Base-by-base conservation (phyloP, 129 eudicot species). In the Logfia minima region DNA sequence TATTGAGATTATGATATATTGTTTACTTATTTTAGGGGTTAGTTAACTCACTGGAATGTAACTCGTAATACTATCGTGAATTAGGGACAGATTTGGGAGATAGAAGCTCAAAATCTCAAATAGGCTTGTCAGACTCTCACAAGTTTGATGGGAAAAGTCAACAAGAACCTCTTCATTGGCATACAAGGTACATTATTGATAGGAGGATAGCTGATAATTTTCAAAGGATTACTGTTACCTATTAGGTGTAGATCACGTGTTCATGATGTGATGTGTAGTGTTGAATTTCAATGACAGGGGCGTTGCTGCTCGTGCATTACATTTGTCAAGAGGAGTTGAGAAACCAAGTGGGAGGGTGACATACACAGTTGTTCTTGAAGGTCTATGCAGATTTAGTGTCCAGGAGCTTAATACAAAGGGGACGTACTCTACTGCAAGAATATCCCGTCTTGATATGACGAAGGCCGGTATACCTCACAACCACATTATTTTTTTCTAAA, bases 311-410 rank as follows among this genome's bases (percentile, higher is more conserved):
- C 96, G 99, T 65, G 99, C 99, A 52, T 89, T 94, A 74, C 99
- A 94, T 83, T 86, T 91, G 77, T 91, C 99, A 17, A 87, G 99
- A 84, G 99, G 99, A 83, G 99, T 94, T 77, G 99, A 94, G 79
- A 94, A 94, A 88, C 99, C 99, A 74, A 91, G 99, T 84, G 99
- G 99, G 74, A 87, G 96, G 85, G 99, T 94, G 60, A 94, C 99
- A 16, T 91, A 94, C 83, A 91, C 86, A 6, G 99, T 94, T 82
- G 96, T 94, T 75, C 99, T 94, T 78, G 99, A 94, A 89, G 99
- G 99, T 21, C 78, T 94, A 71, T 91, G 97, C 86, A 88, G 99
- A 84, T 94, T 94, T 83, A 88, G 78, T 70, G 96, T 94, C 71
- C 90, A 83, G 86, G 99, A 94, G 82, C 88, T 94, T 79, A 94